phyloP scores from a whole-genome alignment of 305 asterid species.

The Solanum hybrid region DNA sequence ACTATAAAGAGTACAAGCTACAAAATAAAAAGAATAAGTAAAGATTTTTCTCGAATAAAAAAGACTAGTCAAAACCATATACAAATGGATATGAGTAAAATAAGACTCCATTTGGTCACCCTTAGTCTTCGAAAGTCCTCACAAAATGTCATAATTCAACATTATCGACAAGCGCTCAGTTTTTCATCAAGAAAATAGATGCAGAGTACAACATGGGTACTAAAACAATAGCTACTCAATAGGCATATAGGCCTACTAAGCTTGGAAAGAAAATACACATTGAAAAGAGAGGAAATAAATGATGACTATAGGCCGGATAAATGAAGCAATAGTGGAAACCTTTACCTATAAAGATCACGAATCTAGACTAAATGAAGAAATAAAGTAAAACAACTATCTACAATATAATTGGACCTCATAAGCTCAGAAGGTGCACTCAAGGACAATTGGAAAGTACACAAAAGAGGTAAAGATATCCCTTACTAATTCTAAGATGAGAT shows the following conservation, averaged over 20 bases:
- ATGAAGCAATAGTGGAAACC: too few relatives aligned
- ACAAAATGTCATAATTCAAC: not conserved
- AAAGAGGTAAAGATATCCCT: not conserved
- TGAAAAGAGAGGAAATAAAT: not conserved
- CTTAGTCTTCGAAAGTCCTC: not conserved
- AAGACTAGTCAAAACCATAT: too few relatives aligned
- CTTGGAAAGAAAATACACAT: not conserved
- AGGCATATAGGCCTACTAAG: not conserved
- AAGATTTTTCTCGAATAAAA: too few relatives aligned
- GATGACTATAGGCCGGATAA: not conserved
- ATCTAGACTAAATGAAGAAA: too few relatives aligned
- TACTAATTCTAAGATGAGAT: too few relatives aligned
- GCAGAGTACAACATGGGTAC: too few relatives aligned
- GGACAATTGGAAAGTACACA: not conserved
- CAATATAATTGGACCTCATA: not conserved
- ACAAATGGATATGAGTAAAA: not conserved
- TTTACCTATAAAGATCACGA: not conserved
- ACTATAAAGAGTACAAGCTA: not conserved
- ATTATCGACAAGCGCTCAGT: too few relatives aligned
- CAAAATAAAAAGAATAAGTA: not conserved
- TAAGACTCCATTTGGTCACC: too few relatives aligned
- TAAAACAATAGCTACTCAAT: accelerated
- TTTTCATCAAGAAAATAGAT: too few relatives aligned
- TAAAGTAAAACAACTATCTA: not conserved
- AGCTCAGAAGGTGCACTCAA: too few relatives aligned